Conservation (phyloP, 208 protist genomes). For the Phytomonas sp. region DNA sequence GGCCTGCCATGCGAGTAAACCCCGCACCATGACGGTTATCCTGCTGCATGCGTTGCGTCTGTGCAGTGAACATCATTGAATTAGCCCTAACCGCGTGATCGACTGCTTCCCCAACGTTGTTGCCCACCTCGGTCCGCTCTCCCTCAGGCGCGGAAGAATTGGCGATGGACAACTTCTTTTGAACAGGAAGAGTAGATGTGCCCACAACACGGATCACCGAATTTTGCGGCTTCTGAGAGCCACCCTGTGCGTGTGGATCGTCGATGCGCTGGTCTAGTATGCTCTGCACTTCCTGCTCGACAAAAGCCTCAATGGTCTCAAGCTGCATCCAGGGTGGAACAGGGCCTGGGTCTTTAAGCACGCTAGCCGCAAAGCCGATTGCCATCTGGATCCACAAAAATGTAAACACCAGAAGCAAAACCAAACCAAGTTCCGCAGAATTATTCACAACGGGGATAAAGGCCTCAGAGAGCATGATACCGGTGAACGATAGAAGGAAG, state of each 20-base stretch:
- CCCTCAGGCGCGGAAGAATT: background rate
- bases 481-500: background rate
- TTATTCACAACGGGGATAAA: constrained; percentile 1
- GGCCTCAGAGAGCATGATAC: background rate
- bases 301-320: constrained; percentile 1
- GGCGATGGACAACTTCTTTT: background rate
- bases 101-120: background rate
- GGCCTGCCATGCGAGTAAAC: background rate
- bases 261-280: constrained; percentile 7
- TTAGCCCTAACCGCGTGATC: background rate
- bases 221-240: constrained; percentile 3
- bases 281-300: background rate
- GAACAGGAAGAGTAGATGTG: background rate
- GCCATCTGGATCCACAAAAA: constrained; percentile 4
- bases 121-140: background rate
- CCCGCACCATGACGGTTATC: background rate
- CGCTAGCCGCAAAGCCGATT: constrained; percentile 5
- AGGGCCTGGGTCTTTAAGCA: constrained; percentile 2
- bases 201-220: background rate
- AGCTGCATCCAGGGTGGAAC: constrained; percentile 4
- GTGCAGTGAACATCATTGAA: background rate
- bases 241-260: background rate
- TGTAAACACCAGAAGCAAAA: constrained; percentile 5
- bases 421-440: background rate
- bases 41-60: background rate